A percentile compares a stretch with the other conserved stretches of the same genome.
Conservation (phyloP, 768 basidiomycete species). For the Austroboletus eburneus region DNA sequence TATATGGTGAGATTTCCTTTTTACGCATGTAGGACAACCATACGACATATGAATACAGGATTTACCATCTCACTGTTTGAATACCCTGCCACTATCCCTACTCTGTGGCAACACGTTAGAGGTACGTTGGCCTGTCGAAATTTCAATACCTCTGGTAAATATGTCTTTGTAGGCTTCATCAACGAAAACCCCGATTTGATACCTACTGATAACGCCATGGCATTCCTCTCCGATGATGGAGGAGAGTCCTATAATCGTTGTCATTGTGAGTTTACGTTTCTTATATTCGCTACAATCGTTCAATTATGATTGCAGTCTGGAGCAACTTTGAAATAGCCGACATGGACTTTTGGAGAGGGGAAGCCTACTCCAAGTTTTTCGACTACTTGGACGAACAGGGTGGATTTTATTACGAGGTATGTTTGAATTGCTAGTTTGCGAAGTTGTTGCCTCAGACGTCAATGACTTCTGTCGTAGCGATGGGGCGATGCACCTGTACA, state of each 20-base stretch:
- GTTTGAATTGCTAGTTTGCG: slow-evolving; percentile 10
- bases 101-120: slow-evolving; percentile 73
- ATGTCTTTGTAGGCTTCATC: slow-evolving; percentile 56
- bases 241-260: slow-evolving; percentile 75
- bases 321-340: slow-evolving; percentile 82
- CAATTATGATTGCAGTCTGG: slow-evolving; percentile 48
- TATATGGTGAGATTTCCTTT: slow-evolving; percentile 55
- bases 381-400: slow-evolving; percentile 75
- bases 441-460: too few relatives aligned
- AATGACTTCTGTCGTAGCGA: slow-evolving; percentile 35
- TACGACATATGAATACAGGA: slow-evolving; percentile 38
- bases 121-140: slow-evolving; percentile 36
- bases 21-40: slow-evolving; percentile 7
- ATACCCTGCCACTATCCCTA: slow-evolving; percentile 75
- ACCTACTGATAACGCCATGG: slow-evolving; percentile 61
- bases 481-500: slow-evolving; percentile 91
- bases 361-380: slow-evolving; percentile 83
- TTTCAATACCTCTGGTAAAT: background rate
- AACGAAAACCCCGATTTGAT: slow-evolving; percentile 57
- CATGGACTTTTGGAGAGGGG: slow-evolving; percentile 83
- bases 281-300: background rate
- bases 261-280: slow-evolving; percentile 50
- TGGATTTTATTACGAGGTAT: slow-evolving; percentile 89
- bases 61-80: slow-evolving; percentile 80
- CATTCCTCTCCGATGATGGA: slow-evolving; percentile 64